Percentiles rank a stretch among this genome's conserved stretches.
Evolutionary conservation across 208 protist genomes (phyloP).

Genomic region (Leishmania tarentolae): DNA sequence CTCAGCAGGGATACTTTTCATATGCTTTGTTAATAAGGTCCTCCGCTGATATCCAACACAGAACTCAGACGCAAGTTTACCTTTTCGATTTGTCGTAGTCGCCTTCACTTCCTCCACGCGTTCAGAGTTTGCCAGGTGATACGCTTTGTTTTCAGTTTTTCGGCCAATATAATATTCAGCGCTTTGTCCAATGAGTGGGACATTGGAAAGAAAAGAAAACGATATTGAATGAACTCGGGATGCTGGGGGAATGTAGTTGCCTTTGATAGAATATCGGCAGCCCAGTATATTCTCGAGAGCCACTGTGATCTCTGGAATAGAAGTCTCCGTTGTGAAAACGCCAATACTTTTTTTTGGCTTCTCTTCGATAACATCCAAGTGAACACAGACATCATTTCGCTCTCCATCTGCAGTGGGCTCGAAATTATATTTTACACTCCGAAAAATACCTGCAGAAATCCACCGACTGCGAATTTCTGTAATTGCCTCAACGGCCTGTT

Average conservation of each 20-base stretch:
- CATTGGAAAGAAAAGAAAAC: constrained; percentile 77
- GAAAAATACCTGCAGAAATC: constrained; percentile 69
- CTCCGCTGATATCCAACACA: constrained; percentile 77
- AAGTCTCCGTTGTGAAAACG: constrained; percentile 84
- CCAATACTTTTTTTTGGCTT: constrained; percentile 75
- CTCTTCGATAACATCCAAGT: constrained; percentile 71
- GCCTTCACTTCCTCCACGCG: constrained; percentile 76
- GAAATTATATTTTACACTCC: constrained; percentile 79
- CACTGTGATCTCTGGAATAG: constrained; percentile 72
- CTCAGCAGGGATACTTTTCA: constrained; percentile 34
- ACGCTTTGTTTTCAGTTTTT: constrained; percentile 65
- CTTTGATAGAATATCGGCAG: constrained; percentile 73
- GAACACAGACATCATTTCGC: constrained; percentile 73
- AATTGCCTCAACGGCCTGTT: constrained; percentile 54
- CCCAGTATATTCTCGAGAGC: constrained; percentile 79
- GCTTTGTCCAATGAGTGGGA: constrained; percentile 74
- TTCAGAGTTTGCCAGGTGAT: constrained; percentile 66
- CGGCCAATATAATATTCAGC: constrained; percentile 78
- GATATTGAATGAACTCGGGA: constrained; percentile 76
- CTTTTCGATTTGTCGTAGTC: constrained; percentile 54
- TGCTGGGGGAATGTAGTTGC: constrained; percentile 83
- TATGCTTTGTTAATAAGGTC: constrained; percentile 56
- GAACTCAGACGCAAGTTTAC: constrained; percentile 52
- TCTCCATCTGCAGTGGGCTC: constrained; percentile 76
- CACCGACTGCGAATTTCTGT: constrained; percentile 59